Evolutionary conservation across 192 early-diverging fungal species (phyloP), one percentile per base, ranked within the genome.

Genomic region (Coemansia sp.): DNA sequence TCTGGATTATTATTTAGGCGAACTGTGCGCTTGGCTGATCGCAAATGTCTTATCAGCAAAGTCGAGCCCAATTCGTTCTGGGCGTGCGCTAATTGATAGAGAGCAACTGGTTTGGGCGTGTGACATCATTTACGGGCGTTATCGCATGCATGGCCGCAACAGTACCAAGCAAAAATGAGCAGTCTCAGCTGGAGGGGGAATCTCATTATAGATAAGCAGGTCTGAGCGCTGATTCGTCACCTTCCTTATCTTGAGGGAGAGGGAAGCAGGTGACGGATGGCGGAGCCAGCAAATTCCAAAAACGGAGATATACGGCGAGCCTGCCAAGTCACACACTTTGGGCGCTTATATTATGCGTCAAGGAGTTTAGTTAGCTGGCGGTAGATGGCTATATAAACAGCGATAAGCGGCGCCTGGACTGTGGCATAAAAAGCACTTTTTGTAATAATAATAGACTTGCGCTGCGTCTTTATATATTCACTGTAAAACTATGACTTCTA

Each of bases 311-410:
- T 14, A 12, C 6, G 30, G 28, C 10, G 26, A 30, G 23, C 28
- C 48, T 18, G 30, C 14, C 23, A 50, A 46, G 48, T 50, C 48
- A 50, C 48, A 50, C 48, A 50, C 26, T 11, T 20, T 6, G 12
- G 18, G 45, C 45, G 20, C 23, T 11, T 11, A 11, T 21, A 16
- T 28, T 46, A 8, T 20, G 45, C 45, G 45, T 46, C 45, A 19
- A 13, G 42, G 42, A 14, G 49, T 15, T 26, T 16, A 26, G 30
- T 10, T 26, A 13, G 8, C 49, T 13, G 49, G 26, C 21, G 16
- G 19, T 28, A 48, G 46, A 48, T 48, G 15, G 31, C 45, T 52
- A 38, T 33, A 52, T 52, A 36, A 52, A 35, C 26, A 50, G 23
- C 35, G 42, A 20, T 12, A 44, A 11, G 42, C 20, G 42, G 42